Base-by-base conservation (phyloP, 2,329 filamentous ascomycete species). In the Arthrobotrys iridis region DNA sequence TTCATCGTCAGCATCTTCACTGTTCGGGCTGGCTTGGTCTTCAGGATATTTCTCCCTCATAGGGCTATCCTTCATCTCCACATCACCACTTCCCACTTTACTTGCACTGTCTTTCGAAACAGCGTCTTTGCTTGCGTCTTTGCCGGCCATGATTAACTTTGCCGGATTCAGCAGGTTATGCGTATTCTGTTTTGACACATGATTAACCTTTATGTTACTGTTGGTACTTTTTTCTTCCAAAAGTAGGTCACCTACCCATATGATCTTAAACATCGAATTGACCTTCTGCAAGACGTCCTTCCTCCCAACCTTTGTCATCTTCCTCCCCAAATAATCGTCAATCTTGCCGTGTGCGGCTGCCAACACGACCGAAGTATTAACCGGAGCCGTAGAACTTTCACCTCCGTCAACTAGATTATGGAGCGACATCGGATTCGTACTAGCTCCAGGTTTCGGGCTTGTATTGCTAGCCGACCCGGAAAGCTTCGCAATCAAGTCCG, bases 401-500 rank as follows among this genome's bases (percentile, higher is more conserved):
- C 46, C 48, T 22, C 65, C 71, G 37, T 77, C 74, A 62, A 80
- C 78, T 10, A 80, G 50, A 52, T 80, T 80, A 33, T 78, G 77
- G 15, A 80, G 55, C 2, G 77, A 78, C 79, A 80, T 80, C 18
- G 79, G 79, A 41, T 80, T 80, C 20, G 73, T 71, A 30, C 74
- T 77, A 2, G 81, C 83, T 3, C 82, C 58, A 60, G 79, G 73
- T 80, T 79, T 45, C 80, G 81, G 55, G 83, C 83, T 76, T 83
- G 86, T 78, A n/a, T 15, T 37, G n/a, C 7, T 37, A 3, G 50
- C 37, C 8, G 50, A 35, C 82, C 86, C 77, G 84, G 84, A 65
- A 84, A 82, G 71, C 82, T 80, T 79, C 81, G 73, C 84, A 83
- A n/a, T 82, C 81, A 26, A 84, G 84, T 84, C 85, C 43, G 87